phyloP scores from a whole-genome alignment of 2,329 filamentous ascomycete genomes.

The Kalaharituber pfeilii region DNA sequence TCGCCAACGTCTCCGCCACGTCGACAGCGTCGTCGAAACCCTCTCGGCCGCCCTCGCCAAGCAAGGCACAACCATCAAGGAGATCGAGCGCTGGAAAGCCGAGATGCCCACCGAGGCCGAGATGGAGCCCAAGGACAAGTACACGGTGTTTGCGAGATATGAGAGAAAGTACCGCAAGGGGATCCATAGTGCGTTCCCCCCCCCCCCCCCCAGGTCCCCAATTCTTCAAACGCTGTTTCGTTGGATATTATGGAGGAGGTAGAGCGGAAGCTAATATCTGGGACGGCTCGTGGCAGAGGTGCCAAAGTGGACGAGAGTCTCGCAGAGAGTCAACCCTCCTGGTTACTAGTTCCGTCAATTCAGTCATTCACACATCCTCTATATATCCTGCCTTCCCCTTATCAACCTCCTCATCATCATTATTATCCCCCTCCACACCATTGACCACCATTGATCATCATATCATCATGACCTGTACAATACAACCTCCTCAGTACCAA shows the following conservation, averaged over 20 bases:
- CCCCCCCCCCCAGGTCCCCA: not conserved
- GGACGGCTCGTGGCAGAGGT: slow-evolving; percentile 38
- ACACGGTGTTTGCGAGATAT: slow-evolving; percentile 93
- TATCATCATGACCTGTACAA: too few species aligned
- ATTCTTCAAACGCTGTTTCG: too few species aligned
- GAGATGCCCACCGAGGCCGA: slow-evolving; percentile 93
- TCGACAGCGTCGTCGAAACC: slow-evolving; percentile 74
- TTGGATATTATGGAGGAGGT: not conserved
- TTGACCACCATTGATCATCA: too few species aligned
- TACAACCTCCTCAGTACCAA: too few species aligned
- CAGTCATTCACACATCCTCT: not conserved
- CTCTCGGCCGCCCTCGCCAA: slow-evolving; percentile 55
- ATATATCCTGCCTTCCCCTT: slow-evolving; percentile 39
- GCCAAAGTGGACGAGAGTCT: slow-evolving; percentile 88
- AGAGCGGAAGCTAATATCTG: slow-evolving; percentile 6
- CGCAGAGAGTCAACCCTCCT: slow-evolving; percentile 81
- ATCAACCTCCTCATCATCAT: too few species aligned
- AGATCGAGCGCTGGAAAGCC: slow-evolving; percentile 75
- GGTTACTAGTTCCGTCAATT: slow-evolving; percentile 36
- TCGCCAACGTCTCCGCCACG: slow-evolving; percentile 60
- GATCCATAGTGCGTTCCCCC: slow-evolving; percentile 70
- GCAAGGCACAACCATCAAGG: slow-evolving; percentile 51
- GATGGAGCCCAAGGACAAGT: slow-evolving; percentile 94
- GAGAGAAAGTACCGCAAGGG: slow-evolving; percentile 91
- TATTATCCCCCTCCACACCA: too few species aligned